Base-by-base conservation (phyloP, 2,329 filamentous ascomycete species). In the Alternaria consortialis region DNA sequence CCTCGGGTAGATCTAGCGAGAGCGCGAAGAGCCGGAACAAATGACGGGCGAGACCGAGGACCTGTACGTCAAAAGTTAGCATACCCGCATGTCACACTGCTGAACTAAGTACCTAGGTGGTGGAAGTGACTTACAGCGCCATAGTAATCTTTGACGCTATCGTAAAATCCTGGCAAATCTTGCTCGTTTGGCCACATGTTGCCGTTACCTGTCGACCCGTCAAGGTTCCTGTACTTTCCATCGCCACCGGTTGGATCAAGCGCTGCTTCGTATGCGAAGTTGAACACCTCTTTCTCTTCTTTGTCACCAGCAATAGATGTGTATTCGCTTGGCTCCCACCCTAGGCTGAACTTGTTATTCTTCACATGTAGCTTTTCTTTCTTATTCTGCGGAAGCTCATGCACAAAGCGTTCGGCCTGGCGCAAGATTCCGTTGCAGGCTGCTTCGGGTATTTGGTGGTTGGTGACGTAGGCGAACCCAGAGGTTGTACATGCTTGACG, bases 241-340 rank as follows among this genome's bases (percentile, higher is more conserved):
- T 83, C 80, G 13, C 80, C 79, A 5, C 79, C 80, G 1, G 69
- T 77, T 2, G 68, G 71, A 56, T 82, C 80, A 6, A 82, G 69
- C 8, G 65, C 73, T 20, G 65, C 69, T 64, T 82, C 80, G 56
- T 83, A 82, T 7, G 78, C 76, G 67, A 77, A 81, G 52, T 82
- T 82, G 68, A 80, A 82, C 2, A 74, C 78, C 54, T 81, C 78
- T 57, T 82, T 81, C 0, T 76, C 77, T 66, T 82, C 80, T 15
- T 74, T 64, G 34, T 76, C 77, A 12, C 79, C 78, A 12, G 79
- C 80, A 17, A 81, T 74, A 9, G 75, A 79, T 0, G 79, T 80
- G 53, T 75, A 80, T 44, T 79, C 77, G 31, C 76, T 74, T 4
- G 80, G 80, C 61, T 82, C 80, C 73, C 75, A 82, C 1, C 80